Percentiles rank a stretch among this genome's conserved stretches.
phyloP scores from a whole-genome alignment of 257 asterid genomes.

The Buddleja alternifolia region DNA sequence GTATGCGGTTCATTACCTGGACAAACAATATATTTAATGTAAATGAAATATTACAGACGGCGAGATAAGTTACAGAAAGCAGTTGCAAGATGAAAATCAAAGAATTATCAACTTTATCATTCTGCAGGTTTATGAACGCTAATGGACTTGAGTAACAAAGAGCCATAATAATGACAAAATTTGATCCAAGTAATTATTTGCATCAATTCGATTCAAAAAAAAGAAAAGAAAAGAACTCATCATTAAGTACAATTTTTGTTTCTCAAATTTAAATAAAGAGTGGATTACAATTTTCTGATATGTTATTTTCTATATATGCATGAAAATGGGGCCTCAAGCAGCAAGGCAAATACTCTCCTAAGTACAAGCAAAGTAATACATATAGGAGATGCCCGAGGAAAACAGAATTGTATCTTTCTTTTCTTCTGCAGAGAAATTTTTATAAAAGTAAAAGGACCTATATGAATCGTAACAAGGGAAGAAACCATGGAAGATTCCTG shows the following conservation, averaged over 20 bases:
- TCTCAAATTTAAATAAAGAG: not conserved
- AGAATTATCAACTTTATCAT: not conserved
- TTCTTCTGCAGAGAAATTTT: not conserved
- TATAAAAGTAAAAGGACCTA: not conserved
- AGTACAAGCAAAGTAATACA: not conserved
- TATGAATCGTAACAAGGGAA: not conserved
- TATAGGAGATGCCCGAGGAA: not conserved
- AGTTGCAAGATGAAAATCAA: slow-evolving; percentile 21
- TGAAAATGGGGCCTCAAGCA: not conserved
- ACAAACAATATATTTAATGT: slow-evolving; percentile 22
- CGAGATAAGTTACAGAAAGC: not conserved
- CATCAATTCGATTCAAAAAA: not conserved
- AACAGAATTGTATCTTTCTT: not conserved
- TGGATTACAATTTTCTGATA: not conserved
- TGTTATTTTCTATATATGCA: not conserved
- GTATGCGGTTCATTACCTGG: slow-evolving; percentile 51
- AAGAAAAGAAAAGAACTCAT: not conserved
- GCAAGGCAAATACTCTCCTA: not conserved
- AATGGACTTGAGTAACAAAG: not conserved
- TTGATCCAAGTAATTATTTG: not conserved
- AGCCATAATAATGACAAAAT: not conserved
- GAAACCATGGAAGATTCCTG: not conserved
- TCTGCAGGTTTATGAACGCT: slow-evolving; percentile 5
- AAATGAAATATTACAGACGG: slow-evolving; percentile 21
- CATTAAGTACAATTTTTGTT: not conserved